Evolutionary conservation across 2,329 filamentous ascomycete genomes (phyloP).

Genomic region (Trichoderma harzianum): DNA sequence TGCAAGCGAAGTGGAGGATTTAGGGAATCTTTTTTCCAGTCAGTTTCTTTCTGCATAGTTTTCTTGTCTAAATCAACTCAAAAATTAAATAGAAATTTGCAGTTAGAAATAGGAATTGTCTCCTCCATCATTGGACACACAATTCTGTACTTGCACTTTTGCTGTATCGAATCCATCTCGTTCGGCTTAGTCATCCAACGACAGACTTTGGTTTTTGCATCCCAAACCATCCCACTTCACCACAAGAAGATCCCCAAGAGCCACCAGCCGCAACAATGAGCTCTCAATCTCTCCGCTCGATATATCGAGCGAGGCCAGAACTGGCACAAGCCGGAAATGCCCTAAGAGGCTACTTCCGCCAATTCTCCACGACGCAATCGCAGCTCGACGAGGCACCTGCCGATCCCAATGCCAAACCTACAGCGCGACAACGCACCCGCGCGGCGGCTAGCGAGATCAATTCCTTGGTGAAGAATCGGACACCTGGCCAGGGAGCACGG

Average conservation of each 20-base stretch:
- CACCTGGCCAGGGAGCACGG: neutral
- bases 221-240: neutral
- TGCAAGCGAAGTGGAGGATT: neutral
- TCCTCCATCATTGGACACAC: neutral
- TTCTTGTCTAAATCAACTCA: no score
- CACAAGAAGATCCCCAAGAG: neutral
- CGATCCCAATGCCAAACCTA: constrained; percentile 18
- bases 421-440: constrained; percentile 31
- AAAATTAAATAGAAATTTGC: no score
- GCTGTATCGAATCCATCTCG: neutral
- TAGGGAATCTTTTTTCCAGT: neutral
- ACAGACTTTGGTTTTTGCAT: constrained; percentile 18
- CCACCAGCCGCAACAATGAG: constrained; percentile 33
- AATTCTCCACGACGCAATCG: constrained; percentile 40
- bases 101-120: neutral
- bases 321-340: constrained; percentile 31
- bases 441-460: constrained; percentile 36
- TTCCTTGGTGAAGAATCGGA: constrained; percentile 28
- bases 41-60: neutral
- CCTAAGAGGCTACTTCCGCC: constrained; percentile 33
- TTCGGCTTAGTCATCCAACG: constrained; percentile 5
- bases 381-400: constrained; percentile 29
- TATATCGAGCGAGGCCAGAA: constrained; percentile 35
- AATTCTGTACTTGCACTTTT: neutral
- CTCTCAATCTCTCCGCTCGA: constrained; percentile 38